Conservation (phyloP, 176 grass and related monocot genomes). For the Paspalum notatum region DNA sequence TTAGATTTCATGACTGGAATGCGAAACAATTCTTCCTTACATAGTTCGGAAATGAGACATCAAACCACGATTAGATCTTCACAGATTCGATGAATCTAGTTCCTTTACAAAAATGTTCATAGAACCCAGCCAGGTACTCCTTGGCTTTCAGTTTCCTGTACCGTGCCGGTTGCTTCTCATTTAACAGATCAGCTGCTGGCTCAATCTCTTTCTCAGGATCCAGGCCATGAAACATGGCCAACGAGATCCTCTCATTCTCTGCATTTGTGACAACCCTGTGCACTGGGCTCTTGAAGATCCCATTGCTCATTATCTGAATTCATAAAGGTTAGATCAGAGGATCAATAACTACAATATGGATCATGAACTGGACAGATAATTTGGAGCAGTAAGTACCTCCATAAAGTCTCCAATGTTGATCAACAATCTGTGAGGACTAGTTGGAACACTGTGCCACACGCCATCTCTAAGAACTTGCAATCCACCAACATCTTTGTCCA, state of each 20-base stretch:
- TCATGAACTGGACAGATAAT: neutral
- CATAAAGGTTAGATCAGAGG: neutral
- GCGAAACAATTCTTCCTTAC: neutral
- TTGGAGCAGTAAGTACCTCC: conserved; percentile 48
- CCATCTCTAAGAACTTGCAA: conserved; percentile 55
- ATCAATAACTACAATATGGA: neutral
- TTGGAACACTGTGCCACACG: conserved; percentile 48
- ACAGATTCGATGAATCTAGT: conserved; percentile 37
- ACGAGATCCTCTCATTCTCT: conserved; percentile 44
- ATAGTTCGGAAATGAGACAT: neutral
- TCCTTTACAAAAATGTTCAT: conserved; percentile 36
- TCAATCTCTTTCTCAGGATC: conserved; percentile 41
- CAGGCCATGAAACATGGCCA: conserved; percentile 54
- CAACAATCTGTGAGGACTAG: conserved; percentile 39
- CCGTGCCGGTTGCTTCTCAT: conserved; percentile 1
- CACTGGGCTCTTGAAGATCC: conserved; percentile 51
- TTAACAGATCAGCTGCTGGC: conserved; percentile 43
- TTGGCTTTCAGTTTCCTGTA: conserved; percentile 45
- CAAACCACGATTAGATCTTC: conserved; percentile 29
- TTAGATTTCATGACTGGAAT: too few species aligned
- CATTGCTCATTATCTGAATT: conserved; percentile 48
- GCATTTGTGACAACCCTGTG: conserved; percentile 54
- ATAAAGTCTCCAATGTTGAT: conserved; percentile 53
- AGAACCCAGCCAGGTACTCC: conserved; percentile 35
- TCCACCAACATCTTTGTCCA: conserved; percentile 56